Percentiles rank a stretch among this genome's conserved stretches.
Evolutionary conservation across 2,329 filamentous ascomycete genomes (phyloP).

Genomic region (Ceratocystis eucalypticola): DNA sequence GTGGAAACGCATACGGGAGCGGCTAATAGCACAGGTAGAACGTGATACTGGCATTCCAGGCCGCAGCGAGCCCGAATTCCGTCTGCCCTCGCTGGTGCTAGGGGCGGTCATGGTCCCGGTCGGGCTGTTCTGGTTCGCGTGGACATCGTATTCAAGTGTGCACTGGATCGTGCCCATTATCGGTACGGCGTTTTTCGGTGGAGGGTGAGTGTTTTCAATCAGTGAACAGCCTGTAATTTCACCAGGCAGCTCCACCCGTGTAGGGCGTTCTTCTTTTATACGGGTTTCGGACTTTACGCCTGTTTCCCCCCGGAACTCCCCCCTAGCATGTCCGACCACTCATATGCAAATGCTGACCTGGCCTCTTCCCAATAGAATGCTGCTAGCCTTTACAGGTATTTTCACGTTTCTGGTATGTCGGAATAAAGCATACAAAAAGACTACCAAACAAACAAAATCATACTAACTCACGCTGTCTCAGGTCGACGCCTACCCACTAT

Average conservation of each 20-base stretch:
- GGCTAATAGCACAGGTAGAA: conserved; percentile 42
- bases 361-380: conserved; percentile 38
- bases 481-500: conserved; percentile 63
- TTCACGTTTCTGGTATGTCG: conserved; percentile 67
- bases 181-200: conserved; percentile 56
- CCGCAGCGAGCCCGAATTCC: conserved; percentile 71
- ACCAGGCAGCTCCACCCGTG: too few species aligned
- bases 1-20: conserved; percentile 47
- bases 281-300: conserved; percentile 3
- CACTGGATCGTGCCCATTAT: conserved; percentile 68
- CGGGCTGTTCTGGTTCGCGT: conserved; percentile 79
- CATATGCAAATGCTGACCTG: neutral
- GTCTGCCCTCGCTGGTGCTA: conserved; percentile 59
- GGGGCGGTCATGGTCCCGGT: conserved; percentile 68
- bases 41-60: conserved; percentile 36
- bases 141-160: conserved; percentile 62
- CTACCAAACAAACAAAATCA: neutral
- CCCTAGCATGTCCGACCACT: neutral
- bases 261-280: neutral
- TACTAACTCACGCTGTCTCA: conserved; percentile 23
- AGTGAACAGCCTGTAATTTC: neutral
- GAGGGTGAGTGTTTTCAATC: conserved; percentile 41
- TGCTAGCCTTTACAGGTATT: conserved; percentile 69
- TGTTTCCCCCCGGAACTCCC: neutral
- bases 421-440: neutral